These are phyloP conservation scores for Pyracantha coccinea DNA, from an alignment of 331 rosid genomes.

Conservation along the genomic window DNA sequence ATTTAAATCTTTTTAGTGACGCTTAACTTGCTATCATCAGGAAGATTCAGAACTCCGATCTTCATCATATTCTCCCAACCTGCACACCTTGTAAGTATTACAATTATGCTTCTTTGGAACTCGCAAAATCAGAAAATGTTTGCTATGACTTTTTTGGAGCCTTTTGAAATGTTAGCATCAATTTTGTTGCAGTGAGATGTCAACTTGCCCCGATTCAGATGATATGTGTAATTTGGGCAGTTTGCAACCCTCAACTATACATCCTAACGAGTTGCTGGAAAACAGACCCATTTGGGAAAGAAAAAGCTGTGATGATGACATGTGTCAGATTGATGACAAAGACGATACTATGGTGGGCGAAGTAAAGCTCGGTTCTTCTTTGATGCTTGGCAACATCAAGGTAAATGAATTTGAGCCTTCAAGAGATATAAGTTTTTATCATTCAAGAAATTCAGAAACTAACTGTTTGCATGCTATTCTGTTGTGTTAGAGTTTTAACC, in stretches of 20 bases:
- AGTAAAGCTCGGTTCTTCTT: conserved; percentile 37
- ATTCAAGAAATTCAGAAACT: conserved; percentile 7
- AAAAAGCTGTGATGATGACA: conserved; percentile 57
- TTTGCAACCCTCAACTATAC: conserved; percentile 38
- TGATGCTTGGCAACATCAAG: conserved; percentile 47
- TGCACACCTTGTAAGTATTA: conserved; percentile 43
- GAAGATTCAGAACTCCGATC: conserved; percentile 39
- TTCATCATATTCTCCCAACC: conserved; percentile 29
- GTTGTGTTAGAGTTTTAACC: conserved; percentile 72
- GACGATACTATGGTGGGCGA: conserved; percentile 37
- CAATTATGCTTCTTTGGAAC: neutral
- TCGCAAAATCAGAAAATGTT: conserved; percentile 13
- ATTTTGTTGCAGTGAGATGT: conserved; percentile 33
- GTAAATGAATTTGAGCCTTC: conserved; percentile 28
- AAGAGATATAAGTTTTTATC: conserved; percentile 7
- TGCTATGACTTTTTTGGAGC: conserved; percentile 2
- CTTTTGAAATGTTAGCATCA: conserved; percentile 5
- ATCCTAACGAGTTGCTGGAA: conserved; percentile 30
- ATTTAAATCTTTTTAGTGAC: conserved; percentile 11
- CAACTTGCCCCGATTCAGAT: conserved; percentile 22
- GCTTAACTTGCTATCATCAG: conserved; percentile 31
- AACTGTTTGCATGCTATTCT: neutral
- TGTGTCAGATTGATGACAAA: conserved; percentile 74
- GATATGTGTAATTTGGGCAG: conserved; percentile 51
- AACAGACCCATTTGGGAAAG: conserved; percentile 45